A percentile compares a stretch with the other conserved stretches of the same genome.
Evolutionary conservation across 2,329 filamentous ascomycete species (phyloP).

Genomic region (Fusarium beomiforme): DNA sequence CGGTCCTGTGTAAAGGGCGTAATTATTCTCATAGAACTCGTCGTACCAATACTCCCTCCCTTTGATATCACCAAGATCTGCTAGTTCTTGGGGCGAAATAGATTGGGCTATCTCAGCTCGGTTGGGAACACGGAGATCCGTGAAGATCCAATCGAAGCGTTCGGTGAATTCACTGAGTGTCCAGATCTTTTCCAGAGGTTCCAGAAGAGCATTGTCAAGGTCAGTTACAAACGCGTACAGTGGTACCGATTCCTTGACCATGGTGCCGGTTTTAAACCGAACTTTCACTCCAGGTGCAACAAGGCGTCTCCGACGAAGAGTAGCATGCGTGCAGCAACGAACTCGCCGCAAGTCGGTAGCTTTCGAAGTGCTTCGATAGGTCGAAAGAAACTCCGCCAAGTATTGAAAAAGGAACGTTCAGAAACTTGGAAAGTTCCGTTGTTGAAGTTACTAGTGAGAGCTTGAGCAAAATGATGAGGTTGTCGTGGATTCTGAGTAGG

Average conservation of each 20-base stretch:
- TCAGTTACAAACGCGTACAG: not conserved
- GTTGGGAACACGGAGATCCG: rapidly evolving
- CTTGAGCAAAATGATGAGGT: no score
- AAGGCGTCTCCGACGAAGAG: not conserved
- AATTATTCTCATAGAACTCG: rapidly evolving
- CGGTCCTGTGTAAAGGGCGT: not conserved
- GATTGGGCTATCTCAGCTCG: not conserved
- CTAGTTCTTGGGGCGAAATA: not conserved
- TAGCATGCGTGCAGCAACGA: not conserved
- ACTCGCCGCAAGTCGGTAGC: not conserved
- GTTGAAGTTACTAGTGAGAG: no score
- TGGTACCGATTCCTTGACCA: rapidly evolving
- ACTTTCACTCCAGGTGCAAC: not conserved
- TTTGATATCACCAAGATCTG: not conserved
- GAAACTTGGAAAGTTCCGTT: no score
- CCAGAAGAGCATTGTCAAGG: not conserved
- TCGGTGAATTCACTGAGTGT: not conserved
- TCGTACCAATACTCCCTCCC: not conserved
- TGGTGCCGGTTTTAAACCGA: rapidly evolving
- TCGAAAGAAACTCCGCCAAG: not conserved
- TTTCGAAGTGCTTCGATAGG: not conserved
- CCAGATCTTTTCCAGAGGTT: not conserved
- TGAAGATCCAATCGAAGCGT: not conserved
- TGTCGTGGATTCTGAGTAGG: no score
- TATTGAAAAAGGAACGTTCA: no score